Base-by-base conservation (phyloP, 2,329 filamentous ascomycete genomes). In the Colletotrichum tanaceti region DNA sequence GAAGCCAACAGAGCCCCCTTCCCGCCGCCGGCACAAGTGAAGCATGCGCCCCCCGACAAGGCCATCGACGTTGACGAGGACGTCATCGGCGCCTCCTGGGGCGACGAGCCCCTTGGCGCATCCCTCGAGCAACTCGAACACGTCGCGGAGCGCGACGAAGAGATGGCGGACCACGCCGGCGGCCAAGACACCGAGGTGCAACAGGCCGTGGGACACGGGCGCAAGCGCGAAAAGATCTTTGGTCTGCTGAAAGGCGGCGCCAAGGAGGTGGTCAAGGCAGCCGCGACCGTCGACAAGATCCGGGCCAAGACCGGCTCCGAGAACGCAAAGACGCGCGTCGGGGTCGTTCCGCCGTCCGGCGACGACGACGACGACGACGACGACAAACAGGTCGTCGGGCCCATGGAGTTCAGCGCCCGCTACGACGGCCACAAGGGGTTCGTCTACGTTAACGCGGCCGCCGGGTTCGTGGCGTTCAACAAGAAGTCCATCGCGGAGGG, bases 1-100 rank as follows among this genome's bases (percentile, higher is more conserved):
- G 90, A 92, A 77, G 85, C 85, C 4, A 90, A 90, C 75, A 88
- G 88, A 70, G 86, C 89, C n/a, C 90, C 90, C 6, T 76, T 91
- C 0, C 89, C 89, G 20, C 84, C 78, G 5, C 75, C 74, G 2
- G 60, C 39, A 6, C 32, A 16, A 1, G 24, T 59, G 13, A 28
- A 41, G 38, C 46, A 47, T 14, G 16, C 58, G 16, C 39, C 52
- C 10, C 52, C 65, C 10, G 9, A 53, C 11, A 16, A 63, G 4
- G 18, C 54, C 4, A 49, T 63, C 4, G 14, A 47, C 1, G 16
- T 59, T 11, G 54, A 64, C 4, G 49, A 52, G 2, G 22, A 44
- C 5, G 24, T 39, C 3, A 41, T 68, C 13, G 13, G 24, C 24
- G 65, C 65, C n/a, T 39, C 52, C 10, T 35, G 22, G 46, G 53